Evolutionary conservation across 805 yeast species (phyloP).

Genomic region (Lipomyces japonicus): DNA sequence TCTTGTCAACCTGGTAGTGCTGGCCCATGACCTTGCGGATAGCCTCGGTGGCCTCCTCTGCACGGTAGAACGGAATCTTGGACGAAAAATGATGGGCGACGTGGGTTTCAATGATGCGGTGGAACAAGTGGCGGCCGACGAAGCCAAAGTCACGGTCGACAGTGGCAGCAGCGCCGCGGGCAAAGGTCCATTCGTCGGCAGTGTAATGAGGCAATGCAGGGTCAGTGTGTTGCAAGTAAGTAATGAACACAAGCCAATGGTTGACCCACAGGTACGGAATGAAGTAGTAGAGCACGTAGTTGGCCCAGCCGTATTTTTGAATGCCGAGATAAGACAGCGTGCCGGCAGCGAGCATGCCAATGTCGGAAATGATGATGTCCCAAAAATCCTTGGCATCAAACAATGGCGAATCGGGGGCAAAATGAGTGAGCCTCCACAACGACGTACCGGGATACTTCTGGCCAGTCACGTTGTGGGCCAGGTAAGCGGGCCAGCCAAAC

Average conservation of each 20-base stretch:
- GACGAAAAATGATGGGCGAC: slow-evolving; percentile 82
- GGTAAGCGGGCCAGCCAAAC: slow-evolving; percentile 71
- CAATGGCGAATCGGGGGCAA: slow-evolving; percentile 66
- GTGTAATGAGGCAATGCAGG: slow-evolving; percentile 76
- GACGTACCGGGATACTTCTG: slow-evolving; percentile 54
- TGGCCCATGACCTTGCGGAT: slow-evolving; percentile 81
- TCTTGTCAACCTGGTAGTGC: slow-evolving; percentile 62
- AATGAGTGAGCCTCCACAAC: slow-evolving; percentile 57
- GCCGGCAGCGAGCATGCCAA: slow-evolving; percentile 52
- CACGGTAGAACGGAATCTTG: slow-evolving; percentile 83
- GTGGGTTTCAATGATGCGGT: slow-evolving; percentile 87
- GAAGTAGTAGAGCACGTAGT: slow-evolving; percentile 64
- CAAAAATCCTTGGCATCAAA: slow-evolving; percentile 70
- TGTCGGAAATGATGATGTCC: slow-evolving; percentile 66
- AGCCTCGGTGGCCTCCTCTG: slow-evolving; percentile 51
- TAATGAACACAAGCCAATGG: slow-evolving; percentile 87
- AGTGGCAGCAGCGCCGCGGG: slow-evolving; percentile 87
- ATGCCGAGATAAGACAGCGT: slow-evolving; percentile 56
- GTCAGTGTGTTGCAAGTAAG: slow-evolving; percentile 81
- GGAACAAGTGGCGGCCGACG: slow-evolving; percentile 73
- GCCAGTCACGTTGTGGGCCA: slow-evolving; percentile 71
- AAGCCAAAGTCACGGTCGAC: slow-evolving; percentile 81
- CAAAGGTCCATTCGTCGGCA: slow-evolving; percentile 65
- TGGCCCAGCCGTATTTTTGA: slow-evolving; percentile 58
- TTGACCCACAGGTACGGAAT: slow-evolving; percentile 75